phyloP scores from a whole-genome alignment of 2,329 filamentous ascomycete species.

The Exophiala phaeomuriformis region DNA sequence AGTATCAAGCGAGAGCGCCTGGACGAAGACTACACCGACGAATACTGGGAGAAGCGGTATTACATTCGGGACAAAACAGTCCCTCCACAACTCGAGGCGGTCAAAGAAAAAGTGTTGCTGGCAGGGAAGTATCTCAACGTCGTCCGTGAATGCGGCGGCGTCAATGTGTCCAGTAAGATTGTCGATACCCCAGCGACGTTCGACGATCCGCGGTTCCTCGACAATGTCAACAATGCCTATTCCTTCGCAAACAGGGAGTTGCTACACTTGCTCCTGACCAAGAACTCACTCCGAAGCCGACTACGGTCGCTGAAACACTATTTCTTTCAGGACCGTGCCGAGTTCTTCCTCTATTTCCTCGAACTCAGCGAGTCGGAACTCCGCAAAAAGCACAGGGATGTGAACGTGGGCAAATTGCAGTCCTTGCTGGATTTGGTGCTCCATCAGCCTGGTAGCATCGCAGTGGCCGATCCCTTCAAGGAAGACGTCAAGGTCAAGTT shows the following conservation, averaged over 20 bases:
- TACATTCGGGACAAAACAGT: conserved; percentile 87
- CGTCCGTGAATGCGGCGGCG: conserved; percentile 90
- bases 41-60: conserved; percentile 98
- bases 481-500: conserved; percentile 97
- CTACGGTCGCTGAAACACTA: conserved; percentile 94
- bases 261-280: conserved; percentile 82
- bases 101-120: conserved; percentile 89
- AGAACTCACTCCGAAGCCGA: conserved; percentile 79
- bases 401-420: conserved; percentile 90
- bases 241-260: conserved; percentile 92
- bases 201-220: conserved; percentile 82
- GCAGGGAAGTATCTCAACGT: conserved; percentile 98
- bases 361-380: conserved; percentile 85
- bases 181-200: conserved; percentile 80
- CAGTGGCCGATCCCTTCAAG: conserved; percentile 92
- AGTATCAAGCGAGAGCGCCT: conserved; percentile 85
- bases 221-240: conserved; percentile 93
- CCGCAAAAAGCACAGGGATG: conserved; percentile 76
- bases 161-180: conserved; percentile 83
- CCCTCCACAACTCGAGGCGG: conserved; percentile 79
- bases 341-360: conserved; percentile 97
- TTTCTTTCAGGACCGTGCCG: conserved; percentile 95
- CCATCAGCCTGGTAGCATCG: conserved; percentile 90
- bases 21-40: conserved; percentile 95
- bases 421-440: conserved; percentile 91